Percentiles rank a stretch among this genome's conserved stretches.
These are phyloP conservation scores for Apiospora marii DNA, from an alignment of 2,329 filamentous ascomycete genomes.

Conservation along the genomic window DNA sequence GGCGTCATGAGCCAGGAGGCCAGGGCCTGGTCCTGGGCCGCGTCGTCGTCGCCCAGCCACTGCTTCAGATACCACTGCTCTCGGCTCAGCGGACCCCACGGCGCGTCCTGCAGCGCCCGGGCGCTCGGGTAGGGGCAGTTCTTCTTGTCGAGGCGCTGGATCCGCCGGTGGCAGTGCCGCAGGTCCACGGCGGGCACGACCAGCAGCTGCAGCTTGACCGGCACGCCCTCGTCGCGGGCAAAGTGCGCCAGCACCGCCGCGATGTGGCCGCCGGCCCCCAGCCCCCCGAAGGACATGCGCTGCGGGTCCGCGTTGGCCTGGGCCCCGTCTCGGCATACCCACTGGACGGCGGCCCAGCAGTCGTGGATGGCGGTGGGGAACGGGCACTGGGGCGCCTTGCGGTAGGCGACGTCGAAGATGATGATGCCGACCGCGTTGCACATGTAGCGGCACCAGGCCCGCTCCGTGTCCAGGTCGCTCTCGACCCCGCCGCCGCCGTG, in stretches of 20 bases:
- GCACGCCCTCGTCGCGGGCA: conserved; percentile 41
- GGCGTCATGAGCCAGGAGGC: conserved; percentile 30
- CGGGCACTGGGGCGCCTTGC: conserved; percentile 37
- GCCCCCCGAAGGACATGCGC: conserved; percentile 36
- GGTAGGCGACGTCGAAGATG: conserved; percentile 41
- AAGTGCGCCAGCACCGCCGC: conserved; percentile 45
- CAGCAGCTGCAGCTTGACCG: conserved; percentile 42
- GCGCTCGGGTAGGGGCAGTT: conserved; percentile 40
- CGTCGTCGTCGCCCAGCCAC: conserved; percentile 40
- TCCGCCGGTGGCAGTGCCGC: conserved; percentile 38
- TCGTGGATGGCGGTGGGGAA: conserved; percentile 31
- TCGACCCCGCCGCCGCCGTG: conserved; percentile 39
- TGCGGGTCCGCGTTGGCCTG: conserved; percentile 31
- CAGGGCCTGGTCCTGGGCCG: not conserved
- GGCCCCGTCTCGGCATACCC: conserved; percentile 31
- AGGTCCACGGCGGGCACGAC: conserved; percentile 44
- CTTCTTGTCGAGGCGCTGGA: conserved; percentile 26
- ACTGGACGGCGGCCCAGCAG: conserved; percentile 41
- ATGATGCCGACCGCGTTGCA: conserved; percentile 36
- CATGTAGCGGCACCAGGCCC: conserved; percentile 40
- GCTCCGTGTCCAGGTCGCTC: conserved; percentile 36
- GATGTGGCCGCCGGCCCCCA: conserved; percentile 39
- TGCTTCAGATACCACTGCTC: conserved; percentile 44
- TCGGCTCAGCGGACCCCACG: conserved; percentile 41
- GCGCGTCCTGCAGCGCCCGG: conserved; percentile 32